Base-by-base conservation (phyloP, 2,329 filamentous ascomycete genomes). In the Aspergillus pseudoterreus region DNA sequence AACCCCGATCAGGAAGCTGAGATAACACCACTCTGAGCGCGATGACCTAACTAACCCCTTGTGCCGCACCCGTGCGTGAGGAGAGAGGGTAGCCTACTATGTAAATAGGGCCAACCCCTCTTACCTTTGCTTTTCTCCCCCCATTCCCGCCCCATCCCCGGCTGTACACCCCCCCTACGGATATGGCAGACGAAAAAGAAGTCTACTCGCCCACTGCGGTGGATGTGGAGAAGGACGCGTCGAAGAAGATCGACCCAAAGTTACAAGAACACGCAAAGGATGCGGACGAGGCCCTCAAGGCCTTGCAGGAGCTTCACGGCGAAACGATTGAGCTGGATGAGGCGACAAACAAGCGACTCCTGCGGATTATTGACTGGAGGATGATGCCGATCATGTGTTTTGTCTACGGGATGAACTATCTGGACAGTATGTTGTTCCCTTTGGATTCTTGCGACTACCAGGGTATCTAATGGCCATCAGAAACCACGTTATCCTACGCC, bases 321-420 rank as follows among this genome's bases (percentile, higher is more conserved):
- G 73, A 82, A 58, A 63, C 77, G 0, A 69, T 83, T 19, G 72
- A 78, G 33, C 67, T 85, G 33, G 81, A 80, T 49, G 79, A 78
- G 56, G 76, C 75, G 43, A 82, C 80, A 21, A 84, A 82, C 57
- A 80, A 76, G 56, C 71, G 80, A n/a, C 63, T 87, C 14, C 62
- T 86, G n/a, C 70, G 75, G 15, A 80, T 75, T 48, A 85, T 87
- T 53, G 84, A 87, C 64, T 78, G 74, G 76, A 79, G 83, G 61
- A 67, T 84, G 56, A 81, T 84, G 77, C 82, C 81, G 0, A 68
- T 84, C 56, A 73, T 84, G 61, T 84, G 80, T 52, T 60, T 81
- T 27, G 73, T 83, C 4, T 84, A 84, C 57, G 79, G 79, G 1
- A 70, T 84, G 60, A 82, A 83, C 57, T 84, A 76, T 61, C 68